Percentiles rank a stretch among this genome's conserved stretches.
Evolutionary conservation across 805 yeast species (phyloP).

Genomic region (Kodamaea kaohsiungensis): DNA sequence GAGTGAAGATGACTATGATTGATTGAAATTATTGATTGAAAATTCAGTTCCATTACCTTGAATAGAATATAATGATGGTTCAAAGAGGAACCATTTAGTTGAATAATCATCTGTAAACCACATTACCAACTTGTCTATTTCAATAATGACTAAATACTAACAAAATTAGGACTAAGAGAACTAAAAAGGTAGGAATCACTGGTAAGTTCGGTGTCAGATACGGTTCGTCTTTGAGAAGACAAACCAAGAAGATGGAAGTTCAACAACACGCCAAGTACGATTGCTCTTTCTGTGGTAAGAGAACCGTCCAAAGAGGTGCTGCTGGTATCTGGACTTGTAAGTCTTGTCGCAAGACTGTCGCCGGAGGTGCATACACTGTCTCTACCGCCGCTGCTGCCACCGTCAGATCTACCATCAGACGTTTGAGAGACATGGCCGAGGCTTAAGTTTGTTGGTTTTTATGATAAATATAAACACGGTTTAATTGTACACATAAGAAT

Average conservation of each 20-base stretch:
- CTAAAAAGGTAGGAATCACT: slow-evolving; percentile 99
- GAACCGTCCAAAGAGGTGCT: slow-evolving; percentile 95
- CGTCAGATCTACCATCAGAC: slow-evolving; percentile 99
- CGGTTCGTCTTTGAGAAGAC: slow-evolving; percentile 99
- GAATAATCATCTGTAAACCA: neutral
- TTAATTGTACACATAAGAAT: slow-evolving; percentile 11
- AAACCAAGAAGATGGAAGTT: slow-evolving; percentile 97
- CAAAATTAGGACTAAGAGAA: slow-evolving; percentile 92
- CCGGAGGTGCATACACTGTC: slow-evolving; percentile 99
- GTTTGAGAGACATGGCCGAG: slow-evolving; percentile 99
- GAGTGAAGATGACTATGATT: neutral
- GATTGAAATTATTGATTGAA: too few species aligned
- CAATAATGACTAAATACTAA: slow-evolving; percentile 35
- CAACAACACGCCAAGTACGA: slow-evolving; percentile 99
- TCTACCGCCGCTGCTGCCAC: slow-evolving; percentile 99
- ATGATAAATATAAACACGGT: slow-evolving; percentile 6
- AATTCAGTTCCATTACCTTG: too few species aligned
- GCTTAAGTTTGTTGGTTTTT: slow-evolving; percentile 60
- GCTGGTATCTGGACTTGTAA: slow-evolving; percentile 99
- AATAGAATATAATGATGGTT: too few species aligned
- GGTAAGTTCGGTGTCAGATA: slow-evolving; percentile 99
- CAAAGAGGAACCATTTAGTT: too few species aligned
- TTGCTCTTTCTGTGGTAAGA: slow-evolving; percentile 99
- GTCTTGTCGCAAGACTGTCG: slow-evolving; percentile 94
- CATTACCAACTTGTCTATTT: neutral